phyloP scores from a whole-genome alignment of 1,284 basidiomycete genomes.

The Ceratobasidium sp. region DNA sequence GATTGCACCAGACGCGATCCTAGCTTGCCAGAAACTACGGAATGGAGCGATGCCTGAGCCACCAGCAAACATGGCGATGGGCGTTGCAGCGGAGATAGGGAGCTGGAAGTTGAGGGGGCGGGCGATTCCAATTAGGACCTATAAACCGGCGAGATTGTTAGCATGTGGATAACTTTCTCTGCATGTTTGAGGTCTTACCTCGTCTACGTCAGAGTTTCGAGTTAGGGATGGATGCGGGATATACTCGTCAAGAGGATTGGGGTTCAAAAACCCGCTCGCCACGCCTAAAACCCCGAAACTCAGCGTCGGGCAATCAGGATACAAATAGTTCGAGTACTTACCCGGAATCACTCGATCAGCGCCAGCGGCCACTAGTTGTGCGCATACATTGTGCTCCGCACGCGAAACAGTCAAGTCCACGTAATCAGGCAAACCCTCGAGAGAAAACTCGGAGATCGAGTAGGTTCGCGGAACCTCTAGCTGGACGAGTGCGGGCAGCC shows the following conservation, averaged over 20 bases:
- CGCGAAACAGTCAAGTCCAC: conserved; percentile 44
- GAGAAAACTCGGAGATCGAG: conserved; percentile 38
- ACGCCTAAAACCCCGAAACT: conserved; percentile 15
- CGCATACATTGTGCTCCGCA: conserved; percentile 35
- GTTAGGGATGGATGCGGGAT: conserved; percentile 21
- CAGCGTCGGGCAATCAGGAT: background rate
- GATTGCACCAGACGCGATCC: conserved; percentile 35
- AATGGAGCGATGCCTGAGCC: conserved; percentile 31
- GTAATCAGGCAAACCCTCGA: conserved; percentile 30
- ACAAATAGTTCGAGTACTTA: background rate
- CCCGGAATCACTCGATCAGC: conserved; percentile 28
- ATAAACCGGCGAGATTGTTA: background rate
- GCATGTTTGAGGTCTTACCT: background rate
- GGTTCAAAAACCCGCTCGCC: conserved; percentile 40
- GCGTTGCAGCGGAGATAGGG: conserved; percentile 27
- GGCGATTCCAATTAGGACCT: conserved; percentile 45
- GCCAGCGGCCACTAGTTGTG: conserved; percentile 28
- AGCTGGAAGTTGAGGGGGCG: conserved; percentile 45
- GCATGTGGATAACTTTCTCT: background rate
- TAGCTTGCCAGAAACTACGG: conserved; percentile 37
- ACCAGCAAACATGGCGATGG: conserved; percentile 37
- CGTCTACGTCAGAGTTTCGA: conserved; percentile 24
- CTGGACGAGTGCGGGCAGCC: conserved; percentile 35
- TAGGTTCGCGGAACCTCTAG: conserved; percentile 45
- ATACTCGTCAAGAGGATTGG: conserved; percentile 37